These are phyloP conservation scores for Exobasidium cylindrosporum DNA, from an alignment of 1,284 basidiomycete genomes.

Conservation along the genomic window DNA sequence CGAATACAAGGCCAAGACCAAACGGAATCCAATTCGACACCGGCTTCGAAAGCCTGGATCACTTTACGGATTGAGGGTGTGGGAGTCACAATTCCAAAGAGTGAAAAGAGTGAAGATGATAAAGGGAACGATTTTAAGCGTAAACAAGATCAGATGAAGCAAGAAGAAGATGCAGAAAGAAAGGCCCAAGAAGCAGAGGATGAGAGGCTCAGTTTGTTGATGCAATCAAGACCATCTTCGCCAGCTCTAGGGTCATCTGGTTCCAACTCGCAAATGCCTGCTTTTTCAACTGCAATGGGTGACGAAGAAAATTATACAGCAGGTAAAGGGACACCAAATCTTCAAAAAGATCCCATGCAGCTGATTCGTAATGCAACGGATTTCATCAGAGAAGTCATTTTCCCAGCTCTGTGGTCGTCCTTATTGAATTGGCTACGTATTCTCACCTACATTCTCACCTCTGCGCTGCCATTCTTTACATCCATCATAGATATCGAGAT, in stretches of 20 bases:
- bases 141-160: constrained; percentile 2
- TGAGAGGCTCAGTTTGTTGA: constrained; percentile 10
- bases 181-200: constrained; percentile 15
- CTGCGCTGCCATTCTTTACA: constrained; percentile 34
- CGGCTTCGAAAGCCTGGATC: constrained; percentile 16
- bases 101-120: constrained; percentile 6
- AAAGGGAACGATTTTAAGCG: background rate
- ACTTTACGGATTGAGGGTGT: constrained; percentile 43
- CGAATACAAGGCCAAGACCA: background rate
- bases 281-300: constrained; percentile 10
- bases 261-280: constrained; percentile 1
- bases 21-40: background rate
- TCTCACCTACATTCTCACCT: constrained; percentile 33
- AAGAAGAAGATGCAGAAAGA: background rate
- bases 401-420: constrained; percentile 19
- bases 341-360: too few relatives aligned
- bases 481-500: constrained; percentile 45
- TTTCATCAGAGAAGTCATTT: constrained; percentile 4
- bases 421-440: constrained; percentile 25
- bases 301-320: too few relatives aligned
- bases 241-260: background rate
- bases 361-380: background rate
- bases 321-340: too few relatives aligned
- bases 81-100: constrained; percentile 30
- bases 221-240: constrained; percentile 2